These are phyloP conservation scores for Neofusicoccum cordaticola DNA, from an alignment of 2,329 filamentous ascomycete genomes.

Conservation along the genomic window DNA sequence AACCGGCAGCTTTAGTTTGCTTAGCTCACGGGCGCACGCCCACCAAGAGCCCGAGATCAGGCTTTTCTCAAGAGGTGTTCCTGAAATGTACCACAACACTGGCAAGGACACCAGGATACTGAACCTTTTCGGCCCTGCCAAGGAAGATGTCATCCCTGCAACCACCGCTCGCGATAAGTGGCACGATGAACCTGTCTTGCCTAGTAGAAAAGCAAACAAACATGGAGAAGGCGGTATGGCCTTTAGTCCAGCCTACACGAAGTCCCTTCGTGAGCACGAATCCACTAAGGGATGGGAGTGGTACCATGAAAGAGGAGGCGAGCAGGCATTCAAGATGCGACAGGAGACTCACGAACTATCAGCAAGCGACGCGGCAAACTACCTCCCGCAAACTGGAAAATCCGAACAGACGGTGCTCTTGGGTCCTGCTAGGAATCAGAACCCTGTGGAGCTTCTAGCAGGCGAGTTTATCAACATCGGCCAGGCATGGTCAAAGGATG, in stretches of 20 bases:
- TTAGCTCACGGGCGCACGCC: conserved; percentile 16
- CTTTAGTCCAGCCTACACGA: conserved; percentile 43
- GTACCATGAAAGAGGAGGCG: conserved; percentile 48
- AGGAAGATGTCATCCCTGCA: conserved; percentile 49
- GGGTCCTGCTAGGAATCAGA: conserved; percentile 48
- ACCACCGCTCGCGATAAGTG: conserved; percentile 51
- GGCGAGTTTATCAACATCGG: conserved; percentile 46
- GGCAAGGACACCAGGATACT: conserved; percentile 47
- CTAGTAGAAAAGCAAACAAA: conserved; percentile 40
- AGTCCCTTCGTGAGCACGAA: conserved; percentile 44
- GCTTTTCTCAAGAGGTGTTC: conserved; percentile 24
- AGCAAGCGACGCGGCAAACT: conserved; percentile 38
- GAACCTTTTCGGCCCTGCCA: conserved; percentile 51
- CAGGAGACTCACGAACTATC: conserved; percentile 41
- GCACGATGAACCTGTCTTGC: conserved; percentile 51
- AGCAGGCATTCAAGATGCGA: conserved; percentile 39
- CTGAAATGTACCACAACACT: conserved; percentile 28
- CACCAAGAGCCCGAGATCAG: conserved; percentile 3
- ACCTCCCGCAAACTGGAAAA: conserved; percentile 38
- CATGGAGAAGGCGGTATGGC: conserved; percentile 38
- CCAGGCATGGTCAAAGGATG: conserved; percentile 39
- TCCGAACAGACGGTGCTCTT: conserved; percentile 44
- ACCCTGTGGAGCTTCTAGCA: conserved; percentile 41
- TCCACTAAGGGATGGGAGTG: conserved; percentile 50
- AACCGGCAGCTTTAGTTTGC: conserved; percentile 20